Base-by-base conservation (phyloP, 2,329 filamentous ascomycete genomes). In the Colletotrichum eleusines region DNA sequence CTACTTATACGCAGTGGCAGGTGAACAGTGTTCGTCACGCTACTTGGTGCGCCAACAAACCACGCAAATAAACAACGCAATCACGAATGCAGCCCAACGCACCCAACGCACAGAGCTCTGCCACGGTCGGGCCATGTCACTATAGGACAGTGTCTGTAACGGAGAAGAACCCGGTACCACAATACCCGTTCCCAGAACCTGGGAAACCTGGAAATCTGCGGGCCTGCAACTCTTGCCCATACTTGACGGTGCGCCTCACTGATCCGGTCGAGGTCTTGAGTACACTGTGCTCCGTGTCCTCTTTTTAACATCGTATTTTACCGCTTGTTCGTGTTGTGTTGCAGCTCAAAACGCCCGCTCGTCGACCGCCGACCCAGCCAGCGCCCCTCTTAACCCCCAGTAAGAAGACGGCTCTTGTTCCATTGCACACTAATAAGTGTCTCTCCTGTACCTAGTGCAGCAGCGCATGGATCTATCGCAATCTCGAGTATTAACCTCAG, bases 281-380 rank as follows among this genome's bases (percentile, higher is more conserved):
- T 70, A 67, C 68, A 40, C 57, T 23, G n/a, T 57, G 42, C 42
- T 57, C 35, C n/a, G 35, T 65, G 33, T 65, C 53, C 20, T 5
- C 7, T 26, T 26, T 50, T 63, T 62, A 16, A n/a, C 46, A 23
- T 66, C 50, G 51, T 20, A 20, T 44, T 44, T 14, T 71, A 71
- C 68, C 68, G 68, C 68, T 53, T 63, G 51, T 71, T 71, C 58
- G 63, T 46, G 64, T 68, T 71, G 63, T 40, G 68, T 68, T 71
- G 64, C 68, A 68, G 63, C 57, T 63, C 58, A 71, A 68, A 71
- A 71, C 68, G 67, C 67, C 63, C 63, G 63, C 63, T 67, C 7
- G 50, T 59, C 68, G 58, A 48, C 58, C 68, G 64, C 68, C 68
- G 68, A 44, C 58, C 60, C 46, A 63, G 46, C 33, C 46, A 63